Evolutionary conservation across 1,139 yeast genomes (phyloP).

Genomic region (Sugiyamaella paludigena): DNA sequence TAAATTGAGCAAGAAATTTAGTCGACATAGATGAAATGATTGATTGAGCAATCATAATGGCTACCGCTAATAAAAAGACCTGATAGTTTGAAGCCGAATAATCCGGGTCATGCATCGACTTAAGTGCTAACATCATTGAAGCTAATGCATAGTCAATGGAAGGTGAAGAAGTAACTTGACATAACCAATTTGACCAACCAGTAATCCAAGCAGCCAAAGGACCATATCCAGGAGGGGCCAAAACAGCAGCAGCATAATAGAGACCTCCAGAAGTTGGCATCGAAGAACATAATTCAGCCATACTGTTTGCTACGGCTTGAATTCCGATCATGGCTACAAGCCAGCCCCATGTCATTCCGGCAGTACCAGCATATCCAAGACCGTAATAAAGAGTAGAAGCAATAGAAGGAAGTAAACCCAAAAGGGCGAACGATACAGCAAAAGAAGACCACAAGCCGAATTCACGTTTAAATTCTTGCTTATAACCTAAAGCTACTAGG

Average conservation of each 20-base stretch:
- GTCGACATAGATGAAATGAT: conserved; percentile 43
- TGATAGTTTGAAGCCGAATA: conserved; percentile 52
- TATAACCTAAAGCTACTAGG: conserved; percentile 59
- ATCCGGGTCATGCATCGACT: conserved; percentile 36
- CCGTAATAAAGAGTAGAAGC: conserved; percentile 42
- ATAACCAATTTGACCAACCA: conserved; percentile 59
- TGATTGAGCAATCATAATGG: conserved; percentile 52
- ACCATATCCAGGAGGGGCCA: conserved; percentile 53
- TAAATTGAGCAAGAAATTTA: conserved; percentile 55
- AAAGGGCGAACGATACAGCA: conserved; percentile 65
- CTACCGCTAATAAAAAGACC: conserved; percentile 50
- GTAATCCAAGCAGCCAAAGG: conserved; percentile 58
- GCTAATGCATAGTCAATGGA: conserved; percentile 64
- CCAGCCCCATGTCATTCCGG: conserved; percentile 67
- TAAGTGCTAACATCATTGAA: conserved; percentile 56
- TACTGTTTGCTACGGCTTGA: conserved; percentile 49
- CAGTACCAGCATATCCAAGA: conserved; percentile 53
- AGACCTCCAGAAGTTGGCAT: conserved; percentile 70
- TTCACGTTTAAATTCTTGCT: conserved; percentile 65
- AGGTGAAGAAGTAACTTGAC: conserved; percentile 59
- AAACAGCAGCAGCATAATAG: conserved; percentile 53
- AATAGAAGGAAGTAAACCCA: conserved; percentile 67
- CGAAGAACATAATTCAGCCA: conserved; percentile 59
- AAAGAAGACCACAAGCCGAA: conserved; percentile 60
- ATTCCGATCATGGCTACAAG: conserved; percentile 51